Base-by-base conservation (phyloP, 2,329 filamentous ascomycete genomes). In the Diaporthe helianthi region DNA sequence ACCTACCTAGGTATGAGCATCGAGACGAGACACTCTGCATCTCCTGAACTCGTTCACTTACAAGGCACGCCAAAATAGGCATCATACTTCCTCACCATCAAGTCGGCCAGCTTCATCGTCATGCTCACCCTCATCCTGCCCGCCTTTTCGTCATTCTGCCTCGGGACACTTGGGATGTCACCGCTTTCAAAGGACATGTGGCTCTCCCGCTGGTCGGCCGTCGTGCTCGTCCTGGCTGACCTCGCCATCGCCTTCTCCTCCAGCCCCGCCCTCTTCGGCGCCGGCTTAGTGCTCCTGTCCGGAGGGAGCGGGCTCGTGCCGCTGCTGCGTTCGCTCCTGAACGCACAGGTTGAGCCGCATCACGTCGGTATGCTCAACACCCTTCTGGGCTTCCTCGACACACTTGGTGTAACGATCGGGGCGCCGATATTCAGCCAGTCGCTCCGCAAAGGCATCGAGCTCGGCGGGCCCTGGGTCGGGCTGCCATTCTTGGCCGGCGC, bases 321-420 rank as follows among this genome's bases (percentile, higher is more conserved):
- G 0, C 74, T 87, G 1, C 75, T 84, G 22, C 81, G 87, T 41
- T 84, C 83, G 3, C 76, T 89, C 8, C 75, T 88, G n/a, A 87
- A 84, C 53, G 80, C 81, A 12, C 74, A 88, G 13, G 84, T 89
- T 15, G 85, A 86, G 72, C 80, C 83, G 26, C 82, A 86, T 69
- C 83, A 87, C 5, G 79, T 87, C 15, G 87, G 85, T 26, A 83
- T 83, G 0, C 77, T 88, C 29, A 89, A 88, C 74, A 85, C 83
- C 5, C 78, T 85, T 4, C 78, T 89, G 12, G 80, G 82, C 2
- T 79, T 87, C 29, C 74, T 85, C 38, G 85, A 89, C 71, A 83
- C 81, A 10, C 49, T 83, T 13, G 83, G 86, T n/a, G 72, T 81
- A 2, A 81, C 87, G 70, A 60, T 83, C 6, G 81, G 81, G 0